These are phyloP conservation scores for Ophiocordyceps polyrhachis-furcata DNA, from an alignment of 2,329 filamentous ascomycete species.

Conservation along the genomic window DNA sequence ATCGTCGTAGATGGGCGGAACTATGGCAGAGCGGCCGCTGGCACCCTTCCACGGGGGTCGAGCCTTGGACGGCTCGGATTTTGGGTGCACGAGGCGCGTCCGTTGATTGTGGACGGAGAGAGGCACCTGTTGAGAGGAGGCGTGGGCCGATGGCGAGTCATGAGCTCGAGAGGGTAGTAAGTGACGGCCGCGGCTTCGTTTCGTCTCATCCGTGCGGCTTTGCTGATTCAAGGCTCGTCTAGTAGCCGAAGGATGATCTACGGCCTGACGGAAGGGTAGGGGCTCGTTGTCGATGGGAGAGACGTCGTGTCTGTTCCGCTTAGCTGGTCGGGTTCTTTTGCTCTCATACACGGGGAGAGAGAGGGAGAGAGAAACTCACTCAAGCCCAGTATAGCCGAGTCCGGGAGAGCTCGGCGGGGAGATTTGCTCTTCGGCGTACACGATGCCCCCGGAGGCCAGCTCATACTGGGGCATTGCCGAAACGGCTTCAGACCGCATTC, in stretches of 20 bases:
- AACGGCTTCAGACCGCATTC: slow-evolving; percentile 2
- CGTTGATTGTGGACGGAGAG: slow-evolving; percentile 15
- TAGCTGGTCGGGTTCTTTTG: background rate
- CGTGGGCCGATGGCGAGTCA: background rate
- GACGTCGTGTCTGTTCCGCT: slow-evolving; percentile 18
- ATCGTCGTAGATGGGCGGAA: slow-evolving; percentile 45
- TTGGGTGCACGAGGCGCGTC: slow-evolving; percentile 14
- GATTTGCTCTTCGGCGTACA: slow-evolving; percentile 23
- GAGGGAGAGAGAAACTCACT: slow-evolving; percentile 16
- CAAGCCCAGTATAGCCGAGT: slow-evolving; percentile 14
- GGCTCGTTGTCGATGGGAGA: slow-evolving; percentile 32
- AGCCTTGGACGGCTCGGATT: slow-evolving; percentile 20
- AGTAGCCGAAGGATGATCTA: background rate
- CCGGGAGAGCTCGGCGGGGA: slow-evolving; percentile 42
- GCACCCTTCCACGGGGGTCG: slow-evolving; percentile 53
- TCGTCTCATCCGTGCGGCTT: background rate
- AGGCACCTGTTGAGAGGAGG: background rate
- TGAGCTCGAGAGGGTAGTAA: background rate
- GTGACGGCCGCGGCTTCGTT: background rate
- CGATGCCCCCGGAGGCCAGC: slow-evolving; percentile 10
- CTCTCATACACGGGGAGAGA: background rate
- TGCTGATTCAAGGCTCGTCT: background rate
- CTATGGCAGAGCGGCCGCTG: slow-evolving; percentile 46
- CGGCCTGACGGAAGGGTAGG: slow-evolving; percentile 2
- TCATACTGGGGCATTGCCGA: slow-evolving; percentile 18